Base-by-base conservation (phyloP, 495 filamentous ascomycete species). In the Podospora comata region DNA sequence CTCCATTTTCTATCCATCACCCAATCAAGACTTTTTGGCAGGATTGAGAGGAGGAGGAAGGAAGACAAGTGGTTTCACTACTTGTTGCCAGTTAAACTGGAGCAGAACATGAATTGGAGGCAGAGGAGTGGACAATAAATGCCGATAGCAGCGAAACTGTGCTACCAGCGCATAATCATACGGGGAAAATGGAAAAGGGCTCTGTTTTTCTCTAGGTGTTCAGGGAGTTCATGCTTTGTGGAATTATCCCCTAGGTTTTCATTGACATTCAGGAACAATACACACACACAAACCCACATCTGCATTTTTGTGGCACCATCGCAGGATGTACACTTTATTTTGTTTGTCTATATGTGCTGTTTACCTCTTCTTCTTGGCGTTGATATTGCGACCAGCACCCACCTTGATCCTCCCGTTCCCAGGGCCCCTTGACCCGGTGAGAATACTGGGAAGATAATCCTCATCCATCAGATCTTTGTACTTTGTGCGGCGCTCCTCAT, bases 391-490 rank as follows among this genome's bases (percentile, higher is more conserved):
- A 23, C 96, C 95, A 48, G 93, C 92, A 4, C 95, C 95, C 11
- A 97, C 87, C 78, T 86, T 90, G 61, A 90, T 85, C 79, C 85
- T 91, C 0, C 89, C 88, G 3, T 86, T 87, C 0, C 78, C 78
- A 68, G 84, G 84, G 30, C 87, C 79, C 69, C 86, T 86, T 70
- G 95, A 88, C 0, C 95, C 95, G 9, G 88, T 93, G 77, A 98
- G 71, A 60, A 99, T 95, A 26, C 87, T 82, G 0, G 96, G 95
- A 67, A 97, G 79, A 74, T 94, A 96, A 79, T 98, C 95, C 71
- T 93, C 89, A 76, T 97, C 94, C 94, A 99, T 93, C 66, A 97
- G 78, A 82, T 97, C 92, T 68, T 84, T 88, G 75, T 91, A 88
- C 74, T 89, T 88, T 65, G 83, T 81, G 74, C 89, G 88, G 68